phyloP scores from a whole-genome alignment of 2,329 filamentous ascomycete genomes.

The Hortaea werneckii region DNA sequence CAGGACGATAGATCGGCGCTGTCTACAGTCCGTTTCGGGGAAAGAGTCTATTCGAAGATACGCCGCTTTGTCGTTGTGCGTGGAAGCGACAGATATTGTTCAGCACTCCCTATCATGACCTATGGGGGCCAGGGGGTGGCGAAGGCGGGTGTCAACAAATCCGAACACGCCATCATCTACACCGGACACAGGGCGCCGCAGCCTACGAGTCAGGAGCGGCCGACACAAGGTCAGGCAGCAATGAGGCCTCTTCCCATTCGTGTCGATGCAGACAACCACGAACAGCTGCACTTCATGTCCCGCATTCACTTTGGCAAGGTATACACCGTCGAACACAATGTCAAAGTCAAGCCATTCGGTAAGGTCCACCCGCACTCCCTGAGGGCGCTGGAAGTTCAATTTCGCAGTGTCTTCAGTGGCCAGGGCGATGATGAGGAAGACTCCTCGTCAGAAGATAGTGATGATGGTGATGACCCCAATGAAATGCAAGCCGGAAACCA shows the following conservation, averaged over 20 bases:
- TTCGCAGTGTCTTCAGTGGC: slow-evolving; percentile 14
- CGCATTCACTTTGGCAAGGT: slow-evolving; percentile 11
- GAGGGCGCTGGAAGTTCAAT: slow-evolving; percentile 1
- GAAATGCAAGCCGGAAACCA: too few species aligned
- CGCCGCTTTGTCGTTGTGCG: slow-evolving; percentile 19
- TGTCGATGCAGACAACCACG: slow-evolving; percentile 5
- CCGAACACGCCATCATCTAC: slow-evolving; percentile 20
- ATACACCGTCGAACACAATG: slow-evolving; percentile 15
- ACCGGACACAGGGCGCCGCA: slow-evolving; percentile 6
- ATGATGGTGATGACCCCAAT: too few species aligned
- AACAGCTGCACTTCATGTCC: slow-evolving; percentile 7
- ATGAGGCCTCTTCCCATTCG: slow-evolving; percentile 13
- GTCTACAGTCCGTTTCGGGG: too few species aligned
- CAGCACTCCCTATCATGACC: slow-evolving; percentile 17
- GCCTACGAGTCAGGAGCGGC: slow-evolving; percentile 1
- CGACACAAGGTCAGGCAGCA: slow-evolving; percentile 1
- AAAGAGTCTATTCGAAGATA: slow-evolving; percentile 14
- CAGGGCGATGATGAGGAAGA: too few species aligned
- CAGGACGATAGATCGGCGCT: too few species aligned
- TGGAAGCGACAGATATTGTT: slow-evolving; percentile 8
- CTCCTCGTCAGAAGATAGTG: too few species aligned
- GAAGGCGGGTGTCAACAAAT: slow-evolving; percentile 9
- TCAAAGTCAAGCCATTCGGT: slow-evolving; percentile 14
- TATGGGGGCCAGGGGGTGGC: slow-evolving; percentile 14
- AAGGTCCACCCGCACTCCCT: slow-evolving; percentile 8